Percentiles rank a stretch among this genome's conserved stretches.
These are phyloP conservation scores for Saccharomycopsis hybrid DNA, from an alignment of 1,139 yeast genomes.

Conservation along the genomic window DNA sequence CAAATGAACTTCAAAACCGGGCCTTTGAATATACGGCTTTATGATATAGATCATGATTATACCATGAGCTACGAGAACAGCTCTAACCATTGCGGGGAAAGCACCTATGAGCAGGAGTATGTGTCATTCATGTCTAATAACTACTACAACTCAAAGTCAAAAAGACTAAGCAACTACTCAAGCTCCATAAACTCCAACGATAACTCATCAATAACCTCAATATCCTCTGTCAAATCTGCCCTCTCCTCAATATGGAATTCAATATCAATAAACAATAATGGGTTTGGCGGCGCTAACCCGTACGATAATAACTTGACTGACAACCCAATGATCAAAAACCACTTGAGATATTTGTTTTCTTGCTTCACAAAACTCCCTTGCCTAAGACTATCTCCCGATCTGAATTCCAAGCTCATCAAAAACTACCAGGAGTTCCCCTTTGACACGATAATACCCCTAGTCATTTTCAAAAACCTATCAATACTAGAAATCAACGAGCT, in stretches of 20 bases:
- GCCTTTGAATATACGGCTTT: conserved; percentile 53
- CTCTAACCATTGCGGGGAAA: background rate
- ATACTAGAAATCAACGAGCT: conserved; percentile 54
- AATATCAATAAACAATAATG: conserved; percentile 6
- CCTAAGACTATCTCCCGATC: conserved; percentile 51
- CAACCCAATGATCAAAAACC: conserved; percentile 34
- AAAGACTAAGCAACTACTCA: conserved; percentile 18
- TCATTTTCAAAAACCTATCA: conserved; percentile 53
- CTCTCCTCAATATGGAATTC: conserved; percentile 35
- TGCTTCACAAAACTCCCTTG: conserved; percentile 65
- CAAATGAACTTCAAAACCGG: conserved; percentile 53
- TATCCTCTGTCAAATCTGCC: conserved; percentile 53
- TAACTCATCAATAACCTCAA: conserved; percentile 54
- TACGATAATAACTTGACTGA: conserved; percentile 35
- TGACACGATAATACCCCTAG: conserved; percentile 60
- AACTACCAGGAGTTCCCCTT: conserved; percentile 69
- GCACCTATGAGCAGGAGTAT: conserved; percentile 18
- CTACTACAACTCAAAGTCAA: conserved; percentile 14
- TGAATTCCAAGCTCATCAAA: conserved; percentile 47
- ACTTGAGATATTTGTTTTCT: conserved; percentile 53
- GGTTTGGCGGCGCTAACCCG: conserved; percentile 25
- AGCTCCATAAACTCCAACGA: conserved; percentile 30
- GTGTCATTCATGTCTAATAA: conserved; percentile 20
- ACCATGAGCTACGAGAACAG: background rate
- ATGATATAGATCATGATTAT: conserved; percentile 46